These are phyloP conservation scores for Aspergillus niger DNA, from an alignment of 2,329 filamentous ascomycete species.

Conservation along the genomic window DNA sequence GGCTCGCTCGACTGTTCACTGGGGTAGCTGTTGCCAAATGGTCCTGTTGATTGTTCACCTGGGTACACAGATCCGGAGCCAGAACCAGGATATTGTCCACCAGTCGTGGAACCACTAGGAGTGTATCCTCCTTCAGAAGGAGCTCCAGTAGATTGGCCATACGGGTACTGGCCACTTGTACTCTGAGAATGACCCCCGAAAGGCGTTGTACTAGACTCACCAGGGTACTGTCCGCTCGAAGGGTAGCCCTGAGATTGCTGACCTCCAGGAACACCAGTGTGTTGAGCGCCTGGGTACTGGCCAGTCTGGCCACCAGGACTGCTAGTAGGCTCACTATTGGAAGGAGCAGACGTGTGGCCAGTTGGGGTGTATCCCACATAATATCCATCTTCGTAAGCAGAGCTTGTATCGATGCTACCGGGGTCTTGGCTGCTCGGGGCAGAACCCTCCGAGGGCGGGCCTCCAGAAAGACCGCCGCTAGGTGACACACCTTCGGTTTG, in stretches of 20 bases:
- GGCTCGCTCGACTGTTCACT: not conserved
- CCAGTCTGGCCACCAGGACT: not conserved
- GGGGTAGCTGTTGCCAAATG: not conserved
- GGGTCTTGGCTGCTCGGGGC: not conserved
- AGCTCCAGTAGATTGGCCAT: not conserved
- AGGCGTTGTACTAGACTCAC: not conserved
- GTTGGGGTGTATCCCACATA: not conserved
- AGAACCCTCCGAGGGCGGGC: not conserved
- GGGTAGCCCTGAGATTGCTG: not conserved
- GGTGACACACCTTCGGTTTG: not conserved
- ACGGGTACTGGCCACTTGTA: not conserved
- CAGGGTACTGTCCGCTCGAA: not conserved
- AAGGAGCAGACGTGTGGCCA: not conserved
- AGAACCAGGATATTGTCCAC: not conserved
- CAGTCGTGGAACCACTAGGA: not conserved
- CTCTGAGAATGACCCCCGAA: not conserved
- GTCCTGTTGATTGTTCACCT: not conserved
- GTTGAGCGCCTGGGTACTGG: not conserved
- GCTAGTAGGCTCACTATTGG: not conserved
- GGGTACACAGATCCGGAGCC: not conserved
- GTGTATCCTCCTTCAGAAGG: not conserved
- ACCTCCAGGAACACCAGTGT: not conserved
- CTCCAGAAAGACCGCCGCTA: not conserved
- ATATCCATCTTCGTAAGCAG: not conserved
- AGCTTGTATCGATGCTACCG: not conserved